phyloP scores from a whole-genome alignment of 768 basidiomycete species.

The Calocera viscosa region DNA sequence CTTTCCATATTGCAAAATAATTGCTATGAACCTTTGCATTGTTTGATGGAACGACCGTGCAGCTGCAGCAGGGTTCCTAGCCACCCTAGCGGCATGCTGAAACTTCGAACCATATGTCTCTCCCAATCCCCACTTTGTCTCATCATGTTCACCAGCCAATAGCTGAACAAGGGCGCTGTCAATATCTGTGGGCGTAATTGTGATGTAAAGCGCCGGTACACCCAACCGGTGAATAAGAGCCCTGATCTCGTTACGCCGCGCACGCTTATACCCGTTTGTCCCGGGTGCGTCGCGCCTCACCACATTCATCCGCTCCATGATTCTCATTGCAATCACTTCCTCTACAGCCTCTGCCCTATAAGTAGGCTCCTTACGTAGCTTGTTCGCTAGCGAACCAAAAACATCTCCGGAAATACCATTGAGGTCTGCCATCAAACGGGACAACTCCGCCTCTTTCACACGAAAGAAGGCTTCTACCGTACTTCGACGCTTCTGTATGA shows the following conservation, averaged over 20 bases:
- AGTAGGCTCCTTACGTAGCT: no score
- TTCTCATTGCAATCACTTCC: background rate
- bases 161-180: constrained; percentile 34
- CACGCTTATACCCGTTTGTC: constrained; percentile 22
- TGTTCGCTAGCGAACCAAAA: no score
- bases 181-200: constrained; percentile 36
- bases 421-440: no score
- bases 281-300: constrained; percentile 19
- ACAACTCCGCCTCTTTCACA: no score
- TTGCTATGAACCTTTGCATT: constrained; percentile 27
- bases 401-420: no score
- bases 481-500: background rate
- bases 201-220: constrained; percentile 34
- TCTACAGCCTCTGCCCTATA: background rate
- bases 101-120: constrained; percentile 20
- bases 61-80: constrained; percentile 31
- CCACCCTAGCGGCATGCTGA: constrained; percentile 28
- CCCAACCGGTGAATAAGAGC: constrained; percentile 28
- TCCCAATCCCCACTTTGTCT: constrained; percentile 24
- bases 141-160: constrained; percentile 29
- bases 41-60: constrained; percentile 34
- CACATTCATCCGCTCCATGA: background rate
- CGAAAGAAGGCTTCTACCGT: no score
- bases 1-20: constrained; percentile 11
- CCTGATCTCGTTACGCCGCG: constrained; percentile 32